Conservation (phyloP, 2,329 filamentous ascomycete genomes). For the Ciborinia camelliae region DNA sequence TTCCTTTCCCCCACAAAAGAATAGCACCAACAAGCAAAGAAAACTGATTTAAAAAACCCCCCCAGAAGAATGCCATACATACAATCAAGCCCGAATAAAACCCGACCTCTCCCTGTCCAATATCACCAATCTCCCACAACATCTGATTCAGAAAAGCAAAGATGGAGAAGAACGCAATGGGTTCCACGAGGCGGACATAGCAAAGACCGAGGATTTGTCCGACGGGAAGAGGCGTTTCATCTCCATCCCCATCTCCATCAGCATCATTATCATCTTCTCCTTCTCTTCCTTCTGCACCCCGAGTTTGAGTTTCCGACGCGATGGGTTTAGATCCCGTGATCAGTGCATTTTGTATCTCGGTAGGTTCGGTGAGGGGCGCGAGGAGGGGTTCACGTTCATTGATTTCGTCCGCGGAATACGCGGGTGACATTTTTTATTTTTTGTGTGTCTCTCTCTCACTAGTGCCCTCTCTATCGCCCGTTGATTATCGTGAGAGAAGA, state of each 20-base stretch:
- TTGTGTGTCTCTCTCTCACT: background rate
- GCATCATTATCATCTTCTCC: no score
- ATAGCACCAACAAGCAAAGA: background rate
- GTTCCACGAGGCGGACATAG: slow-evolving; percentile 69
- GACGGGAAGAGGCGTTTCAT: slow-evolving; percentile 52
- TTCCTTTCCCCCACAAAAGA: background rate
- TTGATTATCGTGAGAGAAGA: background rate
- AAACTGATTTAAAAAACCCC: background rate
- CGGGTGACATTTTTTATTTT: background rate
- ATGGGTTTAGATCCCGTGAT: slow-evolving; percentile 9
- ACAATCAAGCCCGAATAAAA: slow-evolving; percentile 74
- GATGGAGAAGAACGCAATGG: slow-evolving; percentile 79
- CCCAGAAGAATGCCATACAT: slow-evolving; percentile 8
- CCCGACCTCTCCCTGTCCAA: slow-evolving; percentile 65
- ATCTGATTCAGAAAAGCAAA: slow-evolving; percentile 79
- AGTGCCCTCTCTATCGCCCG: background rate
- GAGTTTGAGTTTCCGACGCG: background rate
- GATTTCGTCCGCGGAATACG: background rate
- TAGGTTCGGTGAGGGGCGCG: background rate
- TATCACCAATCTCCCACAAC: slow-evolving; percentile 62
- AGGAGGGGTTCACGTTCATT: slow-evolving; percentile 11
- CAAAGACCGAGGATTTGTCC: slow-evolving; percentile 70
- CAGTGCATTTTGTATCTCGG: background rate
- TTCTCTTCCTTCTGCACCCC: background rate
- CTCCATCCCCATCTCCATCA: slow-evolving; percentile 17